Evolutionary conservation across 441 rosid species (phyloP), one percentile per base, ranked within the genome.

Genomic region (Eruca vesicaria): DNA sequence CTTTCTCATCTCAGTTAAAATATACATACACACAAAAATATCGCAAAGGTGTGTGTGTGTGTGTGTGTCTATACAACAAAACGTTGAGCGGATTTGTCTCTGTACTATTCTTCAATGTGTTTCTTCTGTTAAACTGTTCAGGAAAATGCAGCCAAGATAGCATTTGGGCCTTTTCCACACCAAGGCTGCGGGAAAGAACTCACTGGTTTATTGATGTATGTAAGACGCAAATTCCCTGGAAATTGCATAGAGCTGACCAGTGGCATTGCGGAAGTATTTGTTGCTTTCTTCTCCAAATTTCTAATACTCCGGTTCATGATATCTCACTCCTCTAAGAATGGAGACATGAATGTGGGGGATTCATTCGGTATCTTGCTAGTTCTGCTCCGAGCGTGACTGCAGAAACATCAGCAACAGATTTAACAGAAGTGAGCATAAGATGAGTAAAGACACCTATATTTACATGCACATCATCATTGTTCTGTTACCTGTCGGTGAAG

Each of bases 211-310:
- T 85, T 15, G 96, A 88, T 84, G 26, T 23, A 93, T 83, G 53
- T 93, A 89, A 35, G 94, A 78, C 16, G 96, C 97, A 43, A 93
- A 78, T 75, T 89, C 97, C 81, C 84, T 91, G 50, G 97, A 93
- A 70, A 90, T 78, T 33, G 98, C 98, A 21, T 93, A 93, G 48
- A 93, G 88, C 84, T 93, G 96, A 15, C 98, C 97, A 0, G 97
- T 91, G 66, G 98, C 98, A 78, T 93, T 97, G 65, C 98, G 98
- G 82, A 93, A 93, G 73, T 91, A 91, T 73, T 79, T 91, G 86
- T 91, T 93, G 68, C 98, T 97, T 45, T 75, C 82, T 55, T 88
- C 98, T 59, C 97, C 97, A 65, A 93, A 93, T 84, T 93, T 93
- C 98, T 97, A 93, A 72, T 87, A 81, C 82, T 93, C 98, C 3